Conservation (phyloP, 768 basidiomycete species). For the Jaapia argillacea region DNA sequence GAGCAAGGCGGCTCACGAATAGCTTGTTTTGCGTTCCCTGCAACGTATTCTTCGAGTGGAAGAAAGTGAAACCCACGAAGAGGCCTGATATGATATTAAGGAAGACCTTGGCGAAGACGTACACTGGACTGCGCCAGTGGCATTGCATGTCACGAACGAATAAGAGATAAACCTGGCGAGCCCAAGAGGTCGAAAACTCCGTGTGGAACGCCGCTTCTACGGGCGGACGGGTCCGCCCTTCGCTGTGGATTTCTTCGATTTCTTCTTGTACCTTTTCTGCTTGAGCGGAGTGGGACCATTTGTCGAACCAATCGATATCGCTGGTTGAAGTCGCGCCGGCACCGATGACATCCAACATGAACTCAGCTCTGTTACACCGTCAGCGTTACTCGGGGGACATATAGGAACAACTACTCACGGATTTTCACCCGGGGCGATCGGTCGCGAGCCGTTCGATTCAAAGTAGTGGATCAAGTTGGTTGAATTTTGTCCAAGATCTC, state of each 20-base stretch:
- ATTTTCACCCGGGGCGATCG: constrained; percentile 58
- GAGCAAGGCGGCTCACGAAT: constrained; percentile 23
- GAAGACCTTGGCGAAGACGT: not conserved
- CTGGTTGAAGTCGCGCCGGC: constrained; percentile 40
- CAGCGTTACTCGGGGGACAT: constrained; percentile 6
- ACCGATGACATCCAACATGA: constrained; percentile 46
- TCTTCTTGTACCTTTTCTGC: constrained; percentile 25
- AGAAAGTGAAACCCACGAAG: not conserved
- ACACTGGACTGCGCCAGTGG: not conserved
- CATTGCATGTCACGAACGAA: constrained; percentile 20
- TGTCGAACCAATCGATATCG: constrained; percentile 35
- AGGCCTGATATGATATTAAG: not conserved
- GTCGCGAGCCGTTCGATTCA: constrained; percentile 52
- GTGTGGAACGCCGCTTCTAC: constrained; percentile 7
- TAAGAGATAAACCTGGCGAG: constrained; percentile 23
- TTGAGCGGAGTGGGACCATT: constrained; percentile 37
- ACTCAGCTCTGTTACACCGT: no score
- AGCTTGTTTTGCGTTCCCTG: not conserved
- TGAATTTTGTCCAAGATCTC: constrained; percentile 58
- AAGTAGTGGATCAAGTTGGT: constrained; percentile 67
- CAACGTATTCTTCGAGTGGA: not conserved
- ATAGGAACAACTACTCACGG: constrained; percentile 24
- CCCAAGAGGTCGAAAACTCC: constrained; percentile 16
- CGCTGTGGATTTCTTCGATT: constrained; percentile 26
- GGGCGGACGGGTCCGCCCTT: constrained; percentile 18